A percentile compares a stretch with the other conserved stretches of the same genome.
Evolutionary conservation across 1,284 basidiomycete species (phyloP).

Genomic region (Coniferiporia sulphurascens): DNA sequence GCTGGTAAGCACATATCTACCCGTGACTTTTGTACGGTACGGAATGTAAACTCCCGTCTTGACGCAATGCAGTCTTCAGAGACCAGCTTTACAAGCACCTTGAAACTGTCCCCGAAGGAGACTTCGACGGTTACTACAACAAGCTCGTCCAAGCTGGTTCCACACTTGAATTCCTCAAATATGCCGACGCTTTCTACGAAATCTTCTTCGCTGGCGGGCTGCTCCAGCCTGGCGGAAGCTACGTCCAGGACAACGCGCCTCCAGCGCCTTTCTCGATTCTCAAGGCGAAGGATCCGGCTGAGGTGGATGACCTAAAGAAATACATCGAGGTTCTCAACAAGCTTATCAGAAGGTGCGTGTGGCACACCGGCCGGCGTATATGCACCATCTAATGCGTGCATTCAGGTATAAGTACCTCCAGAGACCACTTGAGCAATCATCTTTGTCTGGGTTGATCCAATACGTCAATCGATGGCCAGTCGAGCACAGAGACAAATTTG

Average conservation of each 20-base stretch:
- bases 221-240: constrained; percentile 91
- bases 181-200: constrained; percentile 94
- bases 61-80: constrained; percentile 71
- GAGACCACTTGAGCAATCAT: constrained; percentile 85
- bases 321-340: constrained; percentile 93
- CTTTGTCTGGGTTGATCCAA: constrained; percentile 82
- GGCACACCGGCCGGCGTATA: constrained; percentile 12
- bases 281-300: constrained; percentile 72
- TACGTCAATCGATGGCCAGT: constrained; percentile 84
- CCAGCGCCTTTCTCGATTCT: constrained; percentile 81
- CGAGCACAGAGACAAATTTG: constrained; percentile 76
- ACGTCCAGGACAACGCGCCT: constrained; percentile 82
- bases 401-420: constrained; percentile 96
- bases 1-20: constrained; percentile 38
- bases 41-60: neutral
- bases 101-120: constrained; percentile 76
- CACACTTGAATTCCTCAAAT: constrained; percentile 91
- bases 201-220: constrained; percentile 91
- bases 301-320: constrained; percentile 83
- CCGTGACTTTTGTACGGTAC: neutral
- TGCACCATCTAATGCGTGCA: constrained; percentile 1
- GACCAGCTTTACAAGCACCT: constrained; percentile 94
- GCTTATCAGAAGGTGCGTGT: constrained; percentile 80
- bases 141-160: constrained; percentile 90
- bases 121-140: constrained; percentile 79